Evolutionary conservation across 768 basidiomycete species (phyloP), one percentile per base, ranked within the genome.

Genomic region (Lanmaoa rubissima): DNA sequence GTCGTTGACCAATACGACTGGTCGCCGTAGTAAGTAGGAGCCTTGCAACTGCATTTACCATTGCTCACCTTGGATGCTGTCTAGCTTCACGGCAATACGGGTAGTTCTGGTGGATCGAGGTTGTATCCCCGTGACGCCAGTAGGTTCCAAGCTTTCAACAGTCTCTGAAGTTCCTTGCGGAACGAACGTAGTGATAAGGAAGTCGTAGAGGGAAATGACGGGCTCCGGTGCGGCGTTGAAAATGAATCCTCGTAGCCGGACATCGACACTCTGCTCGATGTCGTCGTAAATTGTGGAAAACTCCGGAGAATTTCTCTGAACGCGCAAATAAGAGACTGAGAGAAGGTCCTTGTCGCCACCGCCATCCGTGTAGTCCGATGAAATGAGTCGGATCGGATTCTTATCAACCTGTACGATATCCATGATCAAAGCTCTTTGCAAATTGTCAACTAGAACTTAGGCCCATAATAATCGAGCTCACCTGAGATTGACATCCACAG

Each of bases 141-240:
- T 34, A 34, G 60, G 41, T 48, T 65, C 67, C 16, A 34, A 46
- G 48, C 36, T 47, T 42, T 60, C 57, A 7, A 51, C 41, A 26
- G 54, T 54, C 19, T 41, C 45, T 13, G 62, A 52, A 38, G 57
- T 53, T 13, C 61, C 52, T 39, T 46, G 67, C 10, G 88, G 84
- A 11, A 93, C 90, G 72, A 99, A 99, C 0, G 96, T 98, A 3
- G 90, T 88, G 88, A 99, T 95, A 72, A 99, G 84, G 75, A 96
- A 98, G 74, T 98, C 94, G 73, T 98, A 98, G 21, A 98, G 73
- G 2, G 88, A 81, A 36, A 99, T 76, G 42, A 98, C 87, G 13
- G 96, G 94, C 66, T 94, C 92, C 0, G 97, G 94, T 9, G 90
- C 88, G 4, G 89, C 86, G 53, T 85, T 84, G 72, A 98, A 87